Evolutionary conservation across 2,329 filamentous ascomycete genomes (phyloP).

Genomic region (Leptographium lundbergii): DNA sequence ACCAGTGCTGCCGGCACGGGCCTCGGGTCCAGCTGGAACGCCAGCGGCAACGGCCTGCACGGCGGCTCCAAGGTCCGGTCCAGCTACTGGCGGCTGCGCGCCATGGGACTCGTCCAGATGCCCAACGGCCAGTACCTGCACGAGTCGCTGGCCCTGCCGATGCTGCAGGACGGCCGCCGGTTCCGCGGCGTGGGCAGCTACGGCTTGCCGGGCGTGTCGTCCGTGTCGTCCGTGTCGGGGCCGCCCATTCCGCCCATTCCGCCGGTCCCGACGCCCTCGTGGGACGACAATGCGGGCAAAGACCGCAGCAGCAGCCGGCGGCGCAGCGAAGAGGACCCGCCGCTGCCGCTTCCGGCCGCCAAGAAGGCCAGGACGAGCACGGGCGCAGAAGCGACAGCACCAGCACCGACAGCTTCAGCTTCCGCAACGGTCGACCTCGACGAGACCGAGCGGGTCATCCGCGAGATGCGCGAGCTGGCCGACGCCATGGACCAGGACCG

Average conservation of each 20-base stretch:
- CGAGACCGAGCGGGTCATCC: slow-evolving; percentile 23
- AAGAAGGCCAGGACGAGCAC: slow-evolving; percentile 6
- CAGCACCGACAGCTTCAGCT: background rate
- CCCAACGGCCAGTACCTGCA: slow-evolving; percentile 23
- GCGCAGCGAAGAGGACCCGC: background rate
- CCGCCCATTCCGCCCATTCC: background rate
- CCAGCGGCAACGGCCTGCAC: too few relatives aligned
- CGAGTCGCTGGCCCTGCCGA: slow-evolving; percentile 30
- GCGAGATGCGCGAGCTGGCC: slow-evolving; percentile 28
- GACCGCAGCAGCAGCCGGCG: background rate
- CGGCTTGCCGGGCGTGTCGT: slow-evolving; percentile 15
- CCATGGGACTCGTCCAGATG: slow-evolving; percentile 26
- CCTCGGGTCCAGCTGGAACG: too few relatives aligned
- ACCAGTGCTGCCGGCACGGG: background rate
- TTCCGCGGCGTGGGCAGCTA: slow-evolving; percentile 25
- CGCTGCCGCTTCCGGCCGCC: background rate
- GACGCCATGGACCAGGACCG: slow-evolving; percentile 33
- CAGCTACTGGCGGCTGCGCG: slow-evolving; percentile 29
- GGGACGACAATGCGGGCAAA: background rate
- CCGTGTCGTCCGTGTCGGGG: too few relatives aligned
- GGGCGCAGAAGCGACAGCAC: background rate
- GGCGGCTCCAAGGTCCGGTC: slow-evolving; percentile 7
- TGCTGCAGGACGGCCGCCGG: slow-evolving; percentile 26
- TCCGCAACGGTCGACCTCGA: background rate
- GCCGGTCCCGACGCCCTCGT: background rate